phyloP scores from a whole-genome alignment of 2,329 filamentous ascomycete species.

The Fusarium longipes region DNA sequence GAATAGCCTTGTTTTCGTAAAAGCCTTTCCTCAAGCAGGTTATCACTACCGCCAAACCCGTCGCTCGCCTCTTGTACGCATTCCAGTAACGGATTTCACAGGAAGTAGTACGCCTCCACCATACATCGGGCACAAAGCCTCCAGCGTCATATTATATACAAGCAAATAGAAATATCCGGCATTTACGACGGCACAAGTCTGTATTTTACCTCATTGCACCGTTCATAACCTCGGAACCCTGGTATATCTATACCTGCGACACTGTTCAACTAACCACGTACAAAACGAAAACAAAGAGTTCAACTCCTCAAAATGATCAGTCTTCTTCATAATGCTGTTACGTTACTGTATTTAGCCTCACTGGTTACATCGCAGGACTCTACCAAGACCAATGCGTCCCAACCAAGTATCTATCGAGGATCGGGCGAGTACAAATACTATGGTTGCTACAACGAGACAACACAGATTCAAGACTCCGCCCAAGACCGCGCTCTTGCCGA shows the following conservation, averaged over 20 bases:
- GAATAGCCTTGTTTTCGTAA: neutral
- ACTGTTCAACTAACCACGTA: neutral
- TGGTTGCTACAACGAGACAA: slow-evolving; percentile 71
- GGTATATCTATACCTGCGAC: neutral
- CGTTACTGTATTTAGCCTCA: slow-evolving; percentile 27
- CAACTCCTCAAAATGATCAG: neutral
- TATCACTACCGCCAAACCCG: slow-evolving; percentile 1
- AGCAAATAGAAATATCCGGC: neutral
- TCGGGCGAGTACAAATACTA: slow-evolving; percentile 59
- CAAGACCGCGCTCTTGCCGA: slow-evolving; percentile 60
- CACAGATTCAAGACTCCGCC: slow-evolving; percentile 55
- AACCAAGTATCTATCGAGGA: slow-evolving; percentile 50
- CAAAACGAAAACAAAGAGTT: neutral
- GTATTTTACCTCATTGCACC: neutral
- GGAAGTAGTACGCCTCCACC: slow-evolving; percentile 4
- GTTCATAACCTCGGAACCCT: neutral
- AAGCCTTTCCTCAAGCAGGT: neutral
- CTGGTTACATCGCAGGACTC: slow-evolving; percentile 30
- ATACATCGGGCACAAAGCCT: neutral
- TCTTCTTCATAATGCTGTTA: neutral
- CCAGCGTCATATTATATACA: neutral
- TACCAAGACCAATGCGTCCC: slow-evolving; percentile 11
- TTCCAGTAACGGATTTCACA: slow-evolving; percentile 13
- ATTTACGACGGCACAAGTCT: neutral
- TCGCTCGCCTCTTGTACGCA: slow-evolving; percentile 16